Evolutionary conservation across 2,329 filamentous ascomycete species (phyloP), one percentile per base, ranked within the genome.

Genomic region (Colletotrichum eremochloae): DNA sequence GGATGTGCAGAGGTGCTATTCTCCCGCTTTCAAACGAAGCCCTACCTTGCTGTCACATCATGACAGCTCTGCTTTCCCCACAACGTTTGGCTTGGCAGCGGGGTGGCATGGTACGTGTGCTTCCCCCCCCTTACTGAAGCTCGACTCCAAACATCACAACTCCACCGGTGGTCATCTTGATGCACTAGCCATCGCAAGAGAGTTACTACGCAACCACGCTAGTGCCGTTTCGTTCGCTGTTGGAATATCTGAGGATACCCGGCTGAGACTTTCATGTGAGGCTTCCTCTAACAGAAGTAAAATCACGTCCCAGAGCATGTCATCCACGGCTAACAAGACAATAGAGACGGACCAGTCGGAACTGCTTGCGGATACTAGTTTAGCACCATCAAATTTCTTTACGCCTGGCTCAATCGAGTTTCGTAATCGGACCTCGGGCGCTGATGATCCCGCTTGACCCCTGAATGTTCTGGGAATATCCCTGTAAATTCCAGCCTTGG

Each of bases 31-130:
- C 40, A 3, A 24, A 61, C 15, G 33, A 71, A 42, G 46, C 36
- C 36, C 5, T 61, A n/a, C 36, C 5, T 62, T n/a, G 50, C 64
- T 63, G 68, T 68, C 68, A 71, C 24, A 48, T 48, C 42, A 53
- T 62, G 50, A 71, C 36, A 62, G 55, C 50, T 50, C 42, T 52
- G n/a, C 42, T 18, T 20, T 55, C 57, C 31, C 29, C 58, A 61
- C 11, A 9, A 29, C 14, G 36, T 38, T 15, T 57, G 38, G 56
- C 31, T 42, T 42, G 46, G 46, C 46, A 12, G 46, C 46, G 46
- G 46, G 46, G 20, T 48, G 46, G 5, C 46, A 5, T 12, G 46
- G 46, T 24, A 5, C 46, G n/a, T 12, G 15, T n/a, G 20, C 20
- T 0, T 20, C 12, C n/a, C 44, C 40, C 20, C 20, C 46, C 46